Evolutionary conservation across 2,329 filamentous ascomycete species (phyloP).

Genomic region (Helotiales sp.): DNA sequence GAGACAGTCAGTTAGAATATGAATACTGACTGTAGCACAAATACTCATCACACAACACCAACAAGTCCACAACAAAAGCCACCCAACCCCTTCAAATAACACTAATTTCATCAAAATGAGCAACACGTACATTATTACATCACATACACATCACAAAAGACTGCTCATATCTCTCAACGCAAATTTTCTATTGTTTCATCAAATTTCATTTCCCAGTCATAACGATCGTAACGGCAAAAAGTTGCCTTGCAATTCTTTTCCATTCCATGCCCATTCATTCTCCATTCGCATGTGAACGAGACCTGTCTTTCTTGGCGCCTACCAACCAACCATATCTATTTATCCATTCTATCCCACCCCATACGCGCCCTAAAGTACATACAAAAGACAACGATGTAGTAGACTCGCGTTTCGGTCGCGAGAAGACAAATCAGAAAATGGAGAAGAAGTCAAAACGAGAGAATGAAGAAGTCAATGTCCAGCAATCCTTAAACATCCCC

Average conservation of each 20-base stretch:
- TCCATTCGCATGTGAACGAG: background rate
- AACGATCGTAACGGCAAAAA: constrained; percentile 15
- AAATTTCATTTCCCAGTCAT: background rate
- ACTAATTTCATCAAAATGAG: too few relatives aligned
- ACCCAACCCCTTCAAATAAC: too few relatives aligned
- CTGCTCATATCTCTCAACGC: background rate
- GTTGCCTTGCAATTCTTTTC: constrained; percentile 1
- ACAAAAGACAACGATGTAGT: constrained; percentile 5
- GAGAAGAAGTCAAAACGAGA: background rate
- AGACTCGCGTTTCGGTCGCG: background rate
- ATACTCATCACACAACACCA: too few relatives aligned
- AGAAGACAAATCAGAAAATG: background rate
- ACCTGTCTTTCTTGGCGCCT: background rate
- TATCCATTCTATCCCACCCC: background rate
- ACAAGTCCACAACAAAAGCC: too few relatives aligned
- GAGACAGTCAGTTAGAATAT: too few relatives aligned
- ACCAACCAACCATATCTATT: background rate
- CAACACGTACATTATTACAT: too few relatives aligned
- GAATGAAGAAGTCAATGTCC: constrained; percentile 6
- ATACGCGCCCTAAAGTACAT: constrained; percentile 6
- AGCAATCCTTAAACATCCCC: constrained; percentile 9
- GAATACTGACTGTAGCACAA: too few relatives aligned
- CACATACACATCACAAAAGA: background rate
- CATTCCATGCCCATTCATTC: too few relatives aligned
- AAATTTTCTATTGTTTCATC: background rate